phyloP scores from a whole-genome alignment of 2,329 filamentous ascomycete species.

The Periglandula ipomoeae region DNA sequence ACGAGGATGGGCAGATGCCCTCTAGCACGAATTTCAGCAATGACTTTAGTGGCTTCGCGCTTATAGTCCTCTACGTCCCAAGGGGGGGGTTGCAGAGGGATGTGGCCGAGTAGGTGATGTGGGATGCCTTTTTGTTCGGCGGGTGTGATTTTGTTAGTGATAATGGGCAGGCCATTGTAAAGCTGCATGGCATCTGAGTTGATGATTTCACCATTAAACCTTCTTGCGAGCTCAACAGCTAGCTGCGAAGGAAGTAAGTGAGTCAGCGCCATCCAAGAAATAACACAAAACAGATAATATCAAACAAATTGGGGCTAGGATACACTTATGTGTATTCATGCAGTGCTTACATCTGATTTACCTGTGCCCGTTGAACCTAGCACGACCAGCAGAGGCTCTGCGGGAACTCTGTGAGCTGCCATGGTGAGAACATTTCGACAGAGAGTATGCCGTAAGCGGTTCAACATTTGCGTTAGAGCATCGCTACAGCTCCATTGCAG shows the following conservation, averaged over 20 bases:
- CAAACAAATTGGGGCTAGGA: background rate
- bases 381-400: slow-evolving; percentile 64
- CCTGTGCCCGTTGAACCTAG: slow-evolving; percentile 89
- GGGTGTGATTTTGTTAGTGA: slow-evolving; percentile 82
- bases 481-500: background rate
- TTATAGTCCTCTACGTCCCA: slow-evolving; percentile 80
- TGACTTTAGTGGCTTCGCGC: slow-evolving; percentile 55
- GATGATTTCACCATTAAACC: slow-evolving; percentile 86
- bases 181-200: slow-evolving; percentile 98
- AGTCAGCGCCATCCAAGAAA: background rate
- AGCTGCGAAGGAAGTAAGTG: slow-evolving; percentile 43
- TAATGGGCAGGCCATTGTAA: slow-evolving; percentile 82
- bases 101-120: slow-evolving; percentile 79
- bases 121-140: slow-evolving; percentile 71
- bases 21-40: slow-evolving; percentile 67
- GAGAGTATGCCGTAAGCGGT: slow-evolving; percentile 14
- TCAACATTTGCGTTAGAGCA: slow-evolving; percentile 17
- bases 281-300: background rate
- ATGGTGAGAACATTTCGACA: slow-evolving; percentile 31
- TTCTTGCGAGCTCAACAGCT: slow-evolving; percentile 75
- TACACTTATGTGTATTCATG: too few species aligned
- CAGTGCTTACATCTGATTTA: slow-evolving; percentile 74
- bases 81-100: slow-evolving; percentile 65
- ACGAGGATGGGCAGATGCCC: slow-evolving; percentile 84
- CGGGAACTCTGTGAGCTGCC: slow-evolving; percentile 28